These are phyloP conservation scores for Epichloe brachyelytri DNA, from an alignment of 2,329 filamentous ascomycete species.

Conservation along the genomic window DNA sequence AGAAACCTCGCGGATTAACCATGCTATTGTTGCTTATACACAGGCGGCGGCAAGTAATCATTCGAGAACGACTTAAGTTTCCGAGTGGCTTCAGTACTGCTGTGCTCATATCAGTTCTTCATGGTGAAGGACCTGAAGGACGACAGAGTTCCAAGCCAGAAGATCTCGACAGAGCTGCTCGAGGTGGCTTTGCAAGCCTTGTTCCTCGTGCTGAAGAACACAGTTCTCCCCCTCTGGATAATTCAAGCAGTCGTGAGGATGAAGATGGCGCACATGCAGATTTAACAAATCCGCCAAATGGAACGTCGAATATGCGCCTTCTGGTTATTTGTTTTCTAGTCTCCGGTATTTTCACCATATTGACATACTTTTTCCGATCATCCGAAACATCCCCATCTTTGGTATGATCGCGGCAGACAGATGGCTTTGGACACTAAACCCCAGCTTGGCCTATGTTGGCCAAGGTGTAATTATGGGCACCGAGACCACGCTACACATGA, in stretches of 20 bases:
- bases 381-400: slow-evolving; percentile 80
- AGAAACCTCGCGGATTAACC: too few relatives aligned
- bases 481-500: slow-evolving; percentile 89
- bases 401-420: slow-evolving; percentile 58
- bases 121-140: slow-evolving; percentile 43
- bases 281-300: slow-evolving; percentile 12
- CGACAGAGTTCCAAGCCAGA: slow-evolving; percentile 20
- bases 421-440: slow-evolving; percentile 95
- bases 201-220: slow-evolving; percentile 19
- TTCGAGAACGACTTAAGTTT: slow-evolving; percentile 83
- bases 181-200: slow-evolving; percentile 30
- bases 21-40: not conserved
- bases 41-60: slow-evolving; percentile 75
- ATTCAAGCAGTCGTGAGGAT: not conserved
- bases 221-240: not conserved
- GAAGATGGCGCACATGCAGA: not conserved
- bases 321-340: slow-evolving; percentile 43
- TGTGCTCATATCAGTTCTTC: slow-evolving; percentile 79
- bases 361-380: slow-evolving; percentile 81
- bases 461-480: slow-evolving; percentile 99
- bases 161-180: slow-evolving; percentile 21
- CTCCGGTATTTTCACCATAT: slow-evolving; percentile 58
- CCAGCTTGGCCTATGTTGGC: slow-evolving; percentile 91
- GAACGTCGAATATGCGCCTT: slow-evolving; percentile 37
- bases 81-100: slow-evolving; percentile 93